Percentiles rank a stretch among this genome's conserved stretches.
Conservation (phyloP, 225 moss, liverwort and hornwort genomes). For the Antitrichia curtipendula region DNA sequence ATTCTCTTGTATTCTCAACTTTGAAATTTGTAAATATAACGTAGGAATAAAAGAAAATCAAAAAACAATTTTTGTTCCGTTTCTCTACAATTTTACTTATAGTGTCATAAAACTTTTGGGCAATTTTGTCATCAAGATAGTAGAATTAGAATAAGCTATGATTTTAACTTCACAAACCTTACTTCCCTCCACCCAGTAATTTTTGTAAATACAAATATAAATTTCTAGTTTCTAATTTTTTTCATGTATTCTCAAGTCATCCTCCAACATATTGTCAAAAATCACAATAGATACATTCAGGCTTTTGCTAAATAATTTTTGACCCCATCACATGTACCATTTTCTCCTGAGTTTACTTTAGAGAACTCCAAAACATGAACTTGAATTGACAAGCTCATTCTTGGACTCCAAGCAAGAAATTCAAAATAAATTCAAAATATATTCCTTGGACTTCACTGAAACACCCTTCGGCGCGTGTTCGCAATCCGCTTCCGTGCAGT, state of each 20-base stretch:
- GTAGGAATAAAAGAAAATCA: neutral
- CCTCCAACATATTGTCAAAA: neutral
- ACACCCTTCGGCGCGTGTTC: neutral
- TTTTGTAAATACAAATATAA: rapidly evolving
- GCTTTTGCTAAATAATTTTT: too few relatives aligned
- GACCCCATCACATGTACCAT: neutral
- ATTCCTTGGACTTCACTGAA: neutral
- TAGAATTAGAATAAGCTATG: rapidly evolving
- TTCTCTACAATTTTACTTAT: rapidly evolving
- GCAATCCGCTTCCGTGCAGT: neutral
- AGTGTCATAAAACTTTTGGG: neutral
- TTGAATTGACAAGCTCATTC: neutral
- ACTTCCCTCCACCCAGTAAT: neutral
- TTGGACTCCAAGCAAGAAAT: neutral
- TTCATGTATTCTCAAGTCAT: neutral
- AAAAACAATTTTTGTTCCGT: rapidly evolving
- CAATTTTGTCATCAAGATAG: neutral
- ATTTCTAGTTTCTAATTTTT: neutral
- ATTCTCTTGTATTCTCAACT: too few relatives aligned
- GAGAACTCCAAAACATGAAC: neutral
- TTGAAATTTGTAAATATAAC: neutral
- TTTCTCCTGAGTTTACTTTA: neutral
- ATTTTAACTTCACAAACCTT: neutral
- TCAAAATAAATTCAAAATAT: neutral
- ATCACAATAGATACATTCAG: too few relatives aligned